Base-by-base conservation (phyloP, 441 rosid species). In the Syzygium syzygioides region DNA sequence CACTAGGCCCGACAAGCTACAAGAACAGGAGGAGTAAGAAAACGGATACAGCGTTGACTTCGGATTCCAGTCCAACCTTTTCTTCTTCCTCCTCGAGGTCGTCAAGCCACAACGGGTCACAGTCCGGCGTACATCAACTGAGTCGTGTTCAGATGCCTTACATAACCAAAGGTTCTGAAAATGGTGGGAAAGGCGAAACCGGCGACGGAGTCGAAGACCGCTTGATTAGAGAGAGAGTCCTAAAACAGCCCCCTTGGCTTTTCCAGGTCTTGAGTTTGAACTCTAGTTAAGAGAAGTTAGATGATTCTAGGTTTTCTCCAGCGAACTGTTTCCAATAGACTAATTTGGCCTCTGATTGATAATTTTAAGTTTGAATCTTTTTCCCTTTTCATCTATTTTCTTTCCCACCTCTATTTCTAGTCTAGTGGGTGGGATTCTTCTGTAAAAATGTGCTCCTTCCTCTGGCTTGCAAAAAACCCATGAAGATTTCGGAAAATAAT, bases 1-100 rank as follows among this genome's bases (percentile, higher is more conserved):
- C 99, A 4, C 90, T 97, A 37, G 99, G 99, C 30, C 98, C 97
- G 32, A 86, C 96, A 17, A 93, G 91, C 85, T 93, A 93, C 83
- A 71, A 41, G 83, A 76, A 87, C 80, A 60, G 93, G 48, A 89
- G 94, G 87, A 95, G 56, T 91, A 94, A 92, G 90, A 90, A 88
- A 64, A 91, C 88, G 88, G 91, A 91, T 55, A 91, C 91, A 15
- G 64, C 87, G 79, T 87, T 86, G 41, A 91, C 93, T 87, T 92
- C 96, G 59, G 94, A 95, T 87, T 94, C 98, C n/a, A 96, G 94
- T 55, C 91, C 93, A 87, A 94, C 96, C 91, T 93, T 96, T 86
- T 98, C 98, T 76, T 96, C 98, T 12, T 94, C 98, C 68, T 96
- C 97, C 11, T 94, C 98, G 4, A 98, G 95, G 59, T 96, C 87